Conservation (phyloP, 495 filamentous ascomycete species). For the Penicillium alfredii region DNA sequence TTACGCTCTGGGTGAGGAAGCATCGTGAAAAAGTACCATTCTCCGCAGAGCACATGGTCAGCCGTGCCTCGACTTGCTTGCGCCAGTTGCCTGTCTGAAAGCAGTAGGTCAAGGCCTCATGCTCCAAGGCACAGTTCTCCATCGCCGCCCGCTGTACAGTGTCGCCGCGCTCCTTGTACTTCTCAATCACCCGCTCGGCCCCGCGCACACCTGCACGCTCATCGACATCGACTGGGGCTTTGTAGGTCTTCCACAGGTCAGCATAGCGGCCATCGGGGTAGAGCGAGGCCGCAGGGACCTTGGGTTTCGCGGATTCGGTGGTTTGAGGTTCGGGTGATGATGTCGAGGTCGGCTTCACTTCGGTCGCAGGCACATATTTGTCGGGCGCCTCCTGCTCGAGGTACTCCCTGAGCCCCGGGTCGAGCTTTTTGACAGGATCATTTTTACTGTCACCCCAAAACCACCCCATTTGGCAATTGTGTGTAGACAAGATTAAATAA, state of each 20-base stretch:
- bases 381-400: constrained; percentile 75
- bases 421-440: constrained; percentile 76
- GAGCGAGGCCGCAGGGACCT: constrained; percentile 52
- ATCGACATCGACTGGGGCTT: constrained; percentile 51
- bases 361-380: constrained; percentile 54
- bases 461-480: constrained; percentile 53
- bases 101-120: constrained; percentile 68
- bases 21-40: constrained; percentile 69
- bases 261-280: constrained; percentile 85
- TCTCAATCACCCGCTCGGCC: constrained; percentile 70
- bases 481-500: neutral
- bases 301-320: constrained; percentile 32
- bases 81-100: constrained; percentile 57
- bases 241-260: constrained; percentile 87
- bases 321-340: constrained; percentile 14
- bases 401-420: constrained; percentile 78
- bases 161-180: constrained; percentile 73
- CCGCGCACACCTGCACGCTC: constrained; percentile 50
- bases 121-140: constrained; percentile 89
- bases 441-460: constrained; percentile 52
- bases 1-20: constrained; percentile 72
- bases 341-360: constrained; percentile 15
- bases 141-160: constrained; percentile 74
- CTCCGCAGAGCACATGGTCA: constrained; percentile 71
- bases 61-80: constrained; percentile 40